These are phyloP conservation scores for Rhododendron simsii DNA, from an alignment of 148 eudicot genomes.

Conservation along the genomic window DNA sequence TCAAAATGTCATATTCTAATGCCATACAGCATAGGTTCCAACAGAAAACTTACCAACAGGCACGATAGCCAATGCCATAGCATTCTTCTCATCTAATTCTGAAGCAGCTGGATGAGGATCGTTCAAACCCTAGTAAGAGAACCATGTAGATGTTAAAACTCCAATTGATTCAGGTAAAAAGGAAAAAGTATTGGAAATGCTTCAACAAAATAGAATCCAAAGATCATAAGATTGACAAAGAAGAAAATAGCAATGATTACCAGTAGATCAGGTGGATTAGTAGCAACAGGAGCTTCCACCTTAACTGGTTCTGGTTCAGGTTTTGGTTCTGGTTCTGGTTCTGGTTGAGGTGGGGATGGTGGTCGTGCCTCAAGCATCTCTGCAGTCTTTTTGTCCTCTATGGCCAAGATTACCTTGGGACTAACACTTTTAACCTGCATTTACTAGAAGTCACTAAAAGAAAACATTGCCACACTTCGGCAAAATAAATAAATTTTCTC, in stretches of 20 bases:
- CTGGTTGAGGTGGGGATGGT: conserved; percentile 38
- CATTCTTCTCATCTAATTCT: conserved; percentile 75
- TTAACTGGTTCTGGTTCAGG: conserved; percentile 37
- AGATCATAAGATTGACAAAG: not conserved
- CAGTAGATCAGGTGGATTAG: conserved; percentile 81
- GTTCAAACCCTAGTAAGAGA: conserved; percentile 48
- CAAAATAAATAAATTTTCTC: not conserved
- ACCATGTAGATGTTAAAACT: not conserved
- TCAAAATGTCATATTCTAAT: not conserved
- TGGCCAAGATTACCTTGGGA: conserved; percentile 50
- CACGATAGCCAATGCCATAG: conserved; percentile 82
- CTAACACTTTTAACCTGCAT: conserved; percentile 40
- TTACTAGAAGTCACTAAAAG: conserved; percentile 15
- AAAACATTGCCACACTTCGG: not conserved
- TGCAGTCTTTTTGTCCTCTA: conserved; percentile 56
- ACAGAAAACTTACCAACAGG: conserved; percentile 60
- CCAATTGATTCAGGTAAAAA: not conserved
- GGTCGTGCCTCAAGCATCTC: conserved; percentile 49
- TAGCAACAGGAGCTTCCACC: conserved; percentile 53
- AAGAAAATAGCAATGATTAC: conserved; percentile 29
- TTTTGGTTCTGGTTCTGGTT: conserved; percentile 21
- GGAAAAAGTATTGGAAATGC: not conserved
- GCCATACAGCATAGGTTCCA: not conserved
- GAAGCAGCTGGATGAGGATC: conserved; percentile 71
- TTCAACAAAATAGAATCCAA: not conserved